These are phyloP conservation scores for Digitaria exilis DNA, from an alignment of 202 grass and related monocot species.

Conservation along the genomic window DNA sequence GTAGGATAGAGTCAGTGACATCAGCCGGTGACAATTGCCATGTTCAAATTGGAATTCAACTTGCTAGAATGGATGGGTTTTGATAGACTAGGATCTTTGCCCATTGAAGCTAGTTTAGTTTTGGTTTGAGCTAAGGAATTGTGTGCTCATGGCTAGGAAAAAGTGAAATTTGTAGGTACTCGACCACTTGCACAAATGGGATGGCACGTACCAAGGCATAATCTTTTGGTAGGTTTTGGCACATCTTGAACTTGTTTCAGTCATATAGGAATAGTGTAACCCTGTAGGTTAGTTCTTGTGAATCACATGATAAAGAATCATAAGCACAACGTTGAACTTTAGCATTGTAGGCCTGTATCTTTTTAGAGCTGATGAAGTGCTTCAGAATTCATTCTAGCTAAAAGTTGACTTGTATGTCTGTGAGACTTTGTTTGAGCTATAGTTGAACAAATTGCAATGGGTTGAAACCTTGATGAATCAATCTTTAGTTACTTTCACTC, in stretches of 20 bases:
- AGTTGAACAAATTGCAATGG: slow-evolving; percentile 8
- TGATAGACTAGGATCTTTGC: slow-evolving; percentile 37
- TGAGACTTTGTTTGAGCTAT: not conserved
- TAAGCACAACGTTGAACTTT: slow-evolving; percentile 26
- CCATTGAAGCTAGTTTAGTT: not conserved
- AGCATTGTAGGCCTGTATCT: not conserved
- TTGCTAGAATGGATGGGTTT: slow-evolving; percentile 29
- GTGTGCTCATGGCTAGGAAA: slow-evolving; percentile 1
- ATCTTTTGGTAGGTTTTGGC: slow-evolving; percentile 28
- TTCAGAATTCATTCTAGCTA: not conserved
- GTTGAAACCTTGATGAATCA: not conserved
- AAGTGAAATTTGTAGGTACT: slow-evolving; percentile 30
- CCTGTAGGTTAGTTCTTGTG: slow-evolving; percentile 44
- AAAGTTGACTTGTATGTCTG: not conserved
- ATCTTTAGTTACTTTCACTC: not conserved
- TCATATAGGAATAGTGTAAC: slow-evolving; percentile 36
- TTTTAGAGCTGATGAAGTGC: not conserved
- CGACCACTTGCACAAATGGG: slow-evolving; percentile 41
- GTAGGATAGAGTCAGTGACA: slow-evolving; percentile 16
- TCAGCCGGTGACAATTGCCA: slow-evolving; percentile 20
- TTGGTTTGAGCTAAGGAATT: slow-evolving; percentile 35
- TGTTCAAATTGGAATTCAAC: slow-evolving; percentile 39
- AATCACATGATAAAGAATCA: slow-evolving; percentile 38
- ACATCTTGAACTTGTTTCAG: slow-evolving; percentile 30
- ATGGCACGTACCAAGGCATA: slow-evolving; percentile 39